These are phyloP conservation scores for Rhizopogon vesiculosus DNA, from an alignment of 768 basidiomycete species.

Conservation along the genomic window DNA sequence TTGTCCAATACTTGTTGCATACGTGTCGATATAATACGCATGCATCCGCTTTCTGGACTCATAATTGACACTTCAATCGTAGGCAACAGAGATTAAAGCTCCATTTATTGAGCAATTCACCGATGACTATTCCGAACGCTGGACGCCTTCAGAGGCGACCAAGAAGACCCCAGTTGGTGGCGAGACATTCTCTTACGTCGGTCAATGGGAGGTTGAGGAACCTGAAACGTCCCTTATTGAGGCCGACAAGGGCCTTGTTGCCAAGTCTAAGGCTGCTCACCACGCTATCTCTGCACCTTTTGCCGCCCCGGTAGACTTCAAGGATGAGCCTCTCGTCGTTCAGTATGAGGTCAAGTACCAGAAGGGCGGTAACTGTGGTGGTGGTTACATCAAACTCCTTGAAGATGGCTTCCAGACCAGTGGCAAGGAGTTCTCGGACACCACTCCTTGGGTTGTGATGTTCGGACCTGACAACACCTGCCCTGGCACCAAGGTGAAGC, in stretches of 20 bases:
- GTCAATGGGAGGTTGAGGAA: constrained; percentile 95
- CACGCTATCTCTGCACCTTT: constrained; percentile 98
- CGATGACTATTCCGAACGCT: constrained; percentile 83
- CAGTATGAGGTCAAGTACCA: constrained; percentile 99
- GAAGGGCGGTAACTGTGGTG: constrained; percentile 98
- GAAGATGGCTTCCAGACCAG: constrained; percentile 92
- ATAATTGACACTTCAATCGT: constrained; percentile 3
- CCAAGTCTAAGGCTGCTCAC: constrained; percentile 95
- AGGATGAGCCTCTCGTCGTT: constrained; percentile 82
- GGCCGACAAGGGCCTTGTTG: constrained; percentile 90
- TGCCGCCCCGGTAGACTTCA: constrained; percentile 69
- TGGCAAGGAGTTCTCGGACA: constrained; percentile 90
- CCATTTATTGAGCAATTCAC: constrained; percentile 98
- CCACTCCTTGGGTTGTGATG: constrained; percentile 95
- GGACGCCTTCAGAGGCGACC: constrained; percentile 96
- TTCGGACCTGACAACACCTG: constrained; percentile 96
- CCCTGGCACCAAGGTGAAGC: constrained; percentile 81
- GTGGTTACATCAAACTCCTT: constrained; percentile 96
- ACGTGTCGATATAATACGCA: constrained; percentile 7
- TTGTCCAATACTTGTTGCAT: constrained; percentile 15
- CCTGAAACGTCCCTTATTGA: constrained; percentile 69
- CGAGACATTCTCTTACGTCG: constrained; percentile 97
- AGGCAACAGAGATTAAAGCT: constrained; percentile 78
- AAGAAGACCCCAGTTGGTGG: constrained; percentile 96
- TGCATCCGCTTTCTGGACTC: neutral